Evolutionary conservation across 129 eudicot species (phyloP).

Genomic region (Flaveria trinervia): DNA sequence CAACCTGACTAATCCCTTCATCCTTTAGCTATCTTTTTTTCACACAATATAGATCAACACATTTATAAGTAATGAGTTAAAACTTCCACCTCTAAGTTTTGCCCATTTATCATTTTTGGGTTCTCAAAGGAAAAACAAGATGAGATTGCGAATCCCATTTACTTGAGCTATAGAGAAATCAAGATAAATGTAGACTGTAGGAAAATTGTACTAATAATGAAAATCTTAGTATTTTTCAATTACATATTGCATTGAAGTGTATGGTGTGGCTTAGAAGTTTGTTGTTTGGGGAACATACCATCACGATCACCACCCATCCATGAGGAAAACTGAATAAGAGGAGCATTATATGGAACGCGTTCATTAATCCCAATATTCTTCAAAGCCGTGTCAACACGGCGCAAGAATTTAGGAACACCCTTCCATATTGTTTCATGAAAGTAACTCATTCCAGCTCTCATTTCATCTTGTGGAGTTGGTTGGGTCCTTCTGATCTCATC

Average conservation of each 20-base stretch:
- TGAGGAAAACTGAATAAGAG: slow-evolving; percentile 95
- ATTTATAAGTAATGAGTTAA: not conserved
- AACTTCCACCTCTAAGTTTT: not conserved
- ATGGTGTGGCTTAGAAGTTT: not conserved
- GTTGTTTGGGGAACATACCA: slow-evolving; percentile 48
- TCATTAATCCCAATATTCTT: slow-evolving; percentile 95
- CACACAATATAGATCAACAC: not conserved
- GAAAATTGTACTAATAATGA: not conserved
- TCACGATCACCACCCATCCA: slow-evolving; percentile 99
- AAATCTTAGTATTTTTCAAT: not conserved
- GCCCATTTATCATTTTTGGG: not conserved
- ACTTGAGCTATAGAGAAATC: not conserved
- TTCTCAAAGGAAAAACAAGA: not conserved
- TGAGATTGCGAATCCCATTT: slow-evolving; percentile 10
- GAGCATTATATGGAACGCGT: slow-evolving; percentile 97
- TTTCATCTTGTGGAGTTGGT: slow-evolving; percentile 97
- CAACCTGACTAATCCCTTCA: not conserved
- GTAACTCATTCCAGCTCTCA: slow-evolving; percentile 99
- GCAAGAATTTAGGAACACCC: slow-evolving; percentile 92
- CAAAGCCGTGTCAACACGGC: slow-evolving; percentile 97
- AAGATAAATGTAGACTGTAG: not conserved
- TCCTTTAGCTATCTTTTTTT: not conserved
- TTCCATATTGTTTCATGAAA: slow-evolving; percentile 99
- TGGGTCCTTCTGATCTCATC: slow-evolving; percentile 93
- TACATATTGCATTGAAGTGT: not conserved